Conservation (phyloP, 2,329 filamentous ascomycete genomes). For the Helminthosporium solani region DNA sequence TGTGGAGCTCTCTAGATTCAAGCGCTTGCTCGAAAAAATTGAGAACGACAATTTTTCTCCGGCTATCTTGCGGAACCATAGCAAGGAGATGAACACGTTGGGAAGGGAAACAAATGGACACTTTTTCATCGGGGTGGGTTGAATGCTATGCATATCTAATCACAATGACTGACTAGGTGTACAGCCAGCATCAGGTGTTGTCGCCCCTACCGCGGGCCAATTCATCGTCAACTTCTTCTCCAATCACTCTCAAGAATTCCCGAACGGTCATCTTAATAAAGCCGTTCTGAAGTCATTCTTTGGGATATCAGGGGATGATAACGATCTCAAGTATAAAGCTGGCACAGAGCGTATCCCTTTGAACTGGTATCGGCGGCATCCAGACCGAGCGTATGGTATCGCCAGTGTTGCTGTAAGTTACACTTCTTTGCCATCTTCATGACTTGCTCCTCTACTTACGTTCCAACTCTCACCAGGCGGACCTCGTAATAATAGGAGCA, state of each 20-base stretch:
- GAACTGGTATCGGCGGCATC: conserved; percentile 38
- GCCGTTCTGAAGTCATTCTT: conserved; percentile 45
- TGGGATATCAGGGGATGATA: conserved; percentile 36
- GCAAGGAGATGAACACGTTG: neutral
- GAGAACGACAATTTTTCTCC: neutral
- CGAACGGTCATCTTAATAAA: conserved; percentile 38
- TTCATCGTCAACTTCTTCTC: conserved; percentile 27
- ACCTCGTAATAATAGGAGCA: conserved; percentile 5
- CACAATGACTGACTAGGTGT: neutral
- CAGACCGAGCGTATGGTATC: conserved; percentile 8
- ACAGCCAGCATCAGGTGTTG: neutral
- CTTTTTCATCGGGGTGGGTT: neutral
- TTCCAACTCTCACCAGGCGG: neutral
- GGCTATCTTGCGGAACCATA: neutral
- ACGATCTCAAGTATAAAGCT: conserved; percentile 31
- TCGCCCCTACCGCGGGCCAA: conserved; percentile 8
- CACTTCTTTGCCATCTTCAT: no score
- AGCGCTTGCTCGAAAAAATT: neutral
- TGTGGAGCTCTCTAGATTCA: neutral
- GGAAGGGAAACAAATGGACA: neutral
- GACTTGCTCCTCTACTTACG: neutral
- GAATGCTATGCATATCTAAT: neutral
- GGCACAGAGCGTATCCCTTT: conserved; percentile 47
- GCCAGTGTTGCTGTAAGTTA: conserved; percentile 1
- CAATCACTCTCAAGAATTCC: conserved; percentile 43